These are phyloP conservation scores for Fusarium sp. DNA, from an alignment of 2,329 filamentous ascomycete genomes.

Conservation along the genomic window DNA sequence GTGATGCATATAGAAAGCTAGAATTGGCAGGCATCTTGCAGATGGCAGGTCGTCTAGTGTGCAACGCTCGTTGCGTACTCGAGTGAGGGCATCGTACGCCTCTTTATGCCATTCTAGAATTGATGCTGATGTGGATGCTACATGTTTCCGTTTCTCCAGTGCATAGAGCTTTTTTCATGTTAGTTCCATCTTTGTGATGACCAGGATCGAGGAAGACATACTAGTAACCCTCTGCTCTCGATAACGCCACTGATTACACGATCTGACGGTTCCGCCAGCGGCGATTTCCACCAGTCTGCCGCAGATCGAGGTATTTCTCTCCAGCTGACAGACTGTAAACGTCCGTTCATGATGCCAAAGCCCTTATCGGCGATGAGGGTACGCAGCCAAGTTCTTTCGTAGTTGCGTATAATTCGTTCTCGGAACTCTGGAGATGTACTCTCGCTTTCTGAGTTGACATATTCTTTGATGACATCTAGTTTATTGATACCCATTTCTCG, in stretches of 20 bases:
- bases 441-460: constrained; percentile 5
- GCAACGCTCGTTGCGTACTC: constrained; percentile 11
- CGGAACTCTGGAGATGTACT: background rate
- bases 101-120: constrained; percentile 24
- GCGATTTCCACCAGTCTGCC: constrained; percentile 17
- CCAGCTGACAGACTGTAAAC: constrained; percentile 14
- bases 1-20: constrained; percentile 18
- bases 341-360: constrained; percentile 13
- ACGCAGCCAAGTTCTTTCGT: constrained; percentile 15
- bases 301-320: constrained; percentile 11
- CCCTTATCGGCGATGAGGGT: constrained; percentile 20
- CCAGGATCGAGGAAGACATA: background rate
- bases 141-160: constrained; percentile 12
- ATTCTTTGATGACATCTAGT: constrained; percentile 11
- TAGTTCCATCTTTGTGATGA: fast-evolving
- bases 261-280: constrained; percentile 11
- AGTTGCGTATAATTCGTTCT: constrained; percentile 11
- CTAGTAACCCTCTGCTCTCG: constrained; percentile 7
- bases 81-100: background rate
- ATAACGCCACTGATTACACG: constrained; percentile 18
- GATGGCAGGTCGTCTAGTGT: background rate
- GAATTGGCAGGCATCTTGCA: constrained; percentile 1
- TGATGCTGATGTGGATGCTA: background rate
- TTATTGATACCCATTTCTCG: constrained; percentile 15
- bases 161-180: background rate